Evolutionary conservation across 805 yeast species (phyloP), one percentile per base, ranked within the genome.

Genomic region (Sugiyamaella chiloensis): DNA sequence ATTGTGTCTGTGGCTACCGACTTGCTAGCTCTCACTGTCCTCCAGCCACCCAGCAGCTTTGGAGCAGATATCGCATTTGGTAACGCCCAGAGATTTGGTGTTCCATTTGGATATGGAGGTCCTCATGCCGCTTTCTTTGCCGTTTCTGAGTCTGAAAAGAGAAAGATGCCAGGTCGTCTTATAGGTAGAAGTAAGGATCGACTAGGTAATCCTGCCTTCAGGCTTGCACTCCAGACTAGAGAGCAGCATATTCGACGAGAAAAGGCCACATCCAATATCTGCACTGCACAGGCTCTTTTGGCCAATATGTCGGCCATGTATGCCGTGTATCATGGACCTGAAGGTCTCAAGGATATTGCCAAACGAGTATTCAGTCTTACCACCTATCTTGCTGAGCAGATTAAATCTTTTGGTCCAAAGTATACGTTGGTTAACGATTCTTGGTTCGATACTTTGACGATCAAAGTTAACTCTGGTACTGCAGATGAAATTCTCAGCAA

Each of bases 41-140:
- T 91, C 51, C 81, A 83, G 58, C 86, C 97, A 14, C 99, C 99
- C 2, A 72, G 85, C 16, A 75, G 78, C 34, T 87, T 85, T 60
- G 89, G 88, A 47, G 98, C 98, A 36, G 99, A 93, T 65, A 85
- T 93, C 43, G 96, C 85, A 1, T 72, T 93, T 39, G 99, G 99
- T 41, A 80, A 89, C 6, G 78, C 97, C 3, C 99, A 93, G 74
- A 77, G 99, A 66, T 88, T 93, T 59, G 99, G 99, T 61, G 97
- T 91, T 32, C 98, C 99, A 47, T 79, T 91, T 72, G 99, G 98
- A 5, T 93, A 81, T 64, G 99, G 99, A 61, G 99, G 99, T 17
- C 99, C 99, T 2, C 99, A 93, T 66, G 98, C 99, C 40, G 99
- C 96, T 0, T 93, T 87, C 70, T 90, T 93, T 59, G 87, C 98